Conservation (phyloP, 23 red algal species). For the Cyanidiococcus yangmingshanensis region DNA sequence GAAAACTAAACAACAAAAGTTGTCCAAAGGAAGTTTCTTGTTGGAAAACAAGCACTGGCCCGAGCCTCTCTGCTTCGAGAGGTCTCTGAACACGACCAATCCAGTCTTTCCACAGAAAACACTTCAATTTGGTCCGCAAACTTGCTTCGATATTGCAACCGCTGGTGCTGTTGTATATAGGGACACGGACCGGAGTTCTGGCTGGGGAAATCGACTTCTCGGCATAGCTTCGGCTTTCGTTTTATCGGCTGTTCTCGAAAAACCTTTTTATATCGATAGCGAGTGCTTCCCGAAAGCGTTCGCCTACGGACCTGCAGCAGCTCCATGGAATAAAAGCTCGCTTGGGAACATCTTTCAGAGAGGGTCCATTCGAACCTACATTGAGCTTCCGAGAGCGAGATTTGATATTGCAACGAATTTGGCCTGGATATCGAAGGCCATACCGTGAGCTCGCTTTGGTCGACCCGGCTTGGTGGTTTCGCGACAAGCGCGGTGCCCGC, state of each 20-base stretch:
- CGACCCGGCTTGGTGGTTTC: neutral
- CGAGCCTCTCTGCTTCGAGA: neutral
- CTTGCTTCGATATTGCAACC: too few relatives aligned
- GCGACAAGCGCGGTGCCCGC: neutral
- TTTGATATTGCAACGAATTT: neutral
- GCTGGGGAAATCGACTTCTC: constrained; percentile 2
- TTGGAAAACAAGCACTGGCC: too few relatives aligned
- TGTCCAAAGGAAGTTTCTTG: too few relatives aligned
- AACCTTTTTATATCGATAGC: neutral
- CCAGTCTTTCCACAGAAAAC: too few relatives aligned
- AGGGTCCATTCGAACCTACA: too few relatives aligned
- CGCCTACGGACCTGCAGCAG: neutral
- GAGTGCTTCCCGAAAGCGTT: neutral
- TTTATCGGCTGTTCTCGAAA: neutral
- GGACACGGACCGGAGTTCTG: neutral
- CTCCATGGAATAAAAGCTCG: neutral
- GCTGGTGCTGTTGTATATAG: neutral
- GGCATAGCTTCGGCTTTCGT: constrained; percentile 4
- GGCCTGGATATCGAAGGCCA: neutral
- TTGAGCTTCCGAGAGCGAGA: neutral
- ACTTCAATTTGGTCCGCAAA: too few relatives aligned
- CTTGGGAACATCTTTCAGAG: too few relatives aligned
- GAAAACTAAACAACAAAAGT: too few relatives aligned
- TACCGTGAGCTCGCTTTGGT: neutral
- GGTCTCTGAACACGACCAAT: neutral